A percentile compares a stretch with the other conserved stretches of the same genome.
phyloP scores from a whole-genome alignment of 495 filamentous ascomycete genomes.

The Acidiella bohemica region DNA sequence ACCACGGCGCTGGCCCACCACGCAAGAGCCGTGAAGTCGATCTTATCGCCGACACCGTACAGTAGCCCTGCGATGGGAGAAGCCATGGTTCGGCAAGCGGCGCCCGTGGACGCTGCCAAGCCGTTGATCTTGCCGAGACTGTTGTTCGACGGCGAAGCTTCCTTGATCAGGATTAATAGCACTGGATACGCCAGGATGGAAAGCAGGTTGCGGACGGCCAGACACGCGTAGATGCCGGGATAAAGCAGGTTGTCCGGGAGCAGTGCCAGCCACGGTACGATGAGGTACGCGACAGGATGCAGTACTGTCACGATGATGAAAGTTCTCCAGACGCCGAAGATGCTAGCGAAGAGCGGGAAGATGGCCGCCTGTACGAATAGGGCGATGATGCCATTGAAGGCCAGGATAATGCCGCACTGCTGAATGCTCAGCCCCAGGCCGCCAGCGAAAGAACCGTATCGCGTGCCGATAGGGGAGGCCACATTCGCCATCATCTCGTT shows the following conservation, averaged over 20 bases:
- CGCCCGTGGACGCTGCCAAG: slow-evolving; percentile 64
- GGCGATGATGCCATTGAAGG: slow-evolving; percentile 63
- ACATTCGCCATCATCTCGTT: slow-evolving; percentile 13
- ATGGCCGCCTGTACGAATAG: slow-evolving; percentile 64
- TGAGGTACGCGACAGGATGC: slow-evolving; percentile 63
- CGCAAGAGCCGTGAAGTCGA: slow-evolving; percentile 59
- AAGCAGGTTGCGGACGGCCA: slow-evolving; percentile 59
- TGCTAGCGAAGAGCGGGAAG: slow-evolving; percentile 57
- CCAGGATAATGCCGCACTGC: slow-evolving; percentile 66
- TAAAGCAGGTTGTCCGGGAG: slow-evolving; percentile 46
- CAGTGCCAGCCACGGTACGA: slow-evolving; percentile 55
- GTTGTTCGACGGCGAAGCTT: slow-evolving; percentile 54
- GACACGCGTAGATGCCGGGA: slow-evolving; percentile 56
- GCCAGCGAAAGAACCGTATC: slow-evolving; percentile 49
- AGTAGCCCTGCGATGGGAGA: slow-evolving; percentile 63
- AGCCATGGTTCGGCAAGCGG: slow-evolving; percentile 61
- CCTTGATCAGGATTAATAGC: slow-evolving; percentile 71
- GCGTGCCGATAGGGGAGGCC: slow-evolving; percentile 20
- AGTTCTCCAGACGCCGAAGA: slow-evolving; percentile 58
- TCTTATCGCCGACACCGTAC: slow-evolving; percentile 51
- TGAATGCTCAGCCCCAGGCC: slow-evolving; percentile 61
- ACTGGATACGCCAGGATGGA: slow-evolving; percentile 67
- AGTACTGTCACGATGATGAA: slow-evolving; percentile 60
- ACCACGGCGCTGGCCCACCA: slow-evolving; percentile 68
- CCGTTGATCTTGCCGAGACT: slow-evolving; percentile 70